Evolutionary conservation across 2,329 filamentous ascomycete genomes (phyloP), one percentile per base, ranked within the genome.

Genomic region (Trichocomaceae sp.): DNA sequence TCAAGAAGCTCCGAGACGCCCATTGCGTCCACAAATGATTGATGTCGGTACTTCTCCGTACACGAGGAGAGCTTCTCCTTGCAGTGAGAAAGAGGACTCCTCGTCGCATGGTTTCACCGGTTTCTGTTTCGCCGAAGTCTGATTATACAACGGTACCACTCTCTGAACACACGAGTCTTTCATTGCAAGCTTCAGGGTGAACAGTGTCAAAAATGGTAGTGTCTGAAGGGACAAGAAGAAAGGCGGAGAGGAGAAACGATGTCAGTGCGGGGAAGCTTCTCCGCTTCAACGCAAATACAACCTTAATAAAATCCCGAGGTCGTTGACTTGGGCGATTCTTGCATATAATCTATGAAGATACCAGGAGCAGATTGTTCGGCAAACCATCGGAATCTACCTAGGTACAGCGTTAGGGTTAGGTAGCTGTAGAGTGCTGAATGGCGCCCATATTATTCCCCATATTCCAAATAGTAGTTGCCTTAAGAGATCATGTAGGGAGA

Each of bases 1-100:
- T 66, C 31, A 66, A 56, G 35, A 66, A 48, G 31, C 57, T 57
- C n/a, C 66, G 59, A 52, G 33, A 29, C 15, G 49, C 46, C 35
- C 48, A 29, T 22, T 26, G 5, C 26, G 5, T 26, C n/a, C 7
- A 17, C 15, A 56, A 20, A n/a, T 22, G 6, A 44, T 42, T 51
- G 8, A 37, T 29, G 29, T 8, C 37, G 29, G 8, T 15, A 22
- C 19, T 47, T 10, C 12, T 19, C 9, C 42, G 22, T 19, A 39
- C n/a, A n/a, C n/a, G n/a, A 3, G 23, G 15, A n/a, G 9, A 41
- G 42, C 13, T 10, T 12, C 31, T 17, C 23, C 51, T 47, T 22
- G 51, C 9, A 20, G 13, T 15, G 20, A 20, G n/a, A 29, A 17
- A 9, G 23, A 47, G 31, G 31, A 47, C 19, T 39, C 23, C 5